Base-by-base conservation (phyloP, 2,329 filamentous ascomycete species). In the Aspergillus ustus region DNA sequence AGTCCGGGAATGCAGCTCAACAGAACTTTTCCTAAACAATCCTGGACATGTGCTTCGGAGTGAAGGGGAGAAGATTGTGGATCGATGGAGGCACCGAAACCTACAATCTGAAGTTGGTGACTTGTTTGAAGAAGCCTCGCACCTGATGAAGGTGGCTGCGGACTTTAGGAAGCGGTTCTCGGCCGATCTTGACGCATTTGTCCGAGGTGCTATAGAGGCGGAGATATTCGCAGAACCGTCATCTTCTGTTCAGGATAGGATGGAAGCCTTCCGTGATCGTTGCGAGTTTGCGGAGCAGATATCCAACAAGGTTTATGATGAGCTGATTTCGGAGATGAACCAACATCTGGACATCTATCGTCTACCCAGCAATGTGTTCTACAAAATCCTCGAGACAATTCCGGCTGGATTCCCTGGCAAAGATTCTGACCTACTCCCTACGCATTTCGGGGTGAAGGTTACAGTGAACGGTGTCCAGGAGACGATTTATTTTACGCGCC, bases 401-500 rank as follows among this genome's bases (percentile, higher is more conserved):
- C 78, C 80, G 22, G 77, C 74, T 52, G 70, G 73, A 6, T 77
- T 80, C 57, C 69, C 73, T 67, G 67, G 77, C 7, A 77, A 77
- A 60, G 75, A 79, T 57, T 81, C 69, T 52, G 77, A 70, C 67
- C 80, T 73, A 72, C 73, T 73, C 70, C 82, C 70, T 77, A 92
- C 91, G 0, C 85, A 89, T 48, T 93, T 94, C 72, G 94, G 94
- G 19, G 86, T 88, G 45, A 91, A 87, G 67, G 79, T 93, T 2
- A 82, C 93, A 15, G 85, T 96, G 11, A 89, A 88, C 63, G 89
- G 92, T 7, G 87, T 91, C 0, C 90, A 94, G 71, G 93, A 98
- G 72, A 89, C 86, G 13, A 85, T 95, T 7, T 84, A 90, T 54
- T 78, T 91, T 34, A 89, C 91, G 62, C 89, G 88, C 78, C 87